Evolutionary conservation across 2,329 filamentous ascomycete species (phyloP).

Genomic region (Elsinoe australis): DNA sequence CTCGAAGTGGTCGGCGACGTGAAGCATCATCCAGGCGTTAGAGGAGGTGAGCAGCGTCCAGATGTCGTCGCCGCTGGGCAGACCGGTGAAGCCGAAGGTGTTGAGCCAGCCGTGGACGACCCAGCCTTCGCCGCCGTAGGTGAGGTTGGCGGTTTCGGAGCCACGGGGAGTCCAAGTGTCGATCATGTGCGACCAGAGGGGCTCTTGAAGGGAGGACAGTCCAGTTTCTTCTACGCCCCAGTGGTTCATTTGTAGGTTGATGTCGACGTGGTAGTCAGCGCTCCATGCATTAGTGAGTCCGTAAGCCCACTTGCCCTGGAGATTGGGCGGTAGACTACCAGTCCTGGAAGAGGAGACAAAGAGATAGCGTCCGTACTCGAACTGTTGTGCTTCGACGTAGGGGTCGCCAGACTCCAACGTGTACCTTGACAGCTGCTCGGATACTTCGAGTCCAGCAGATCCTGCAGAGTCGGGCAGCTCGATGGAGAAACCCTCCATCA

Average conservation of each 20-base stretch:
- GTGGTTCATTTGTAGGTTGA: conserved; percentile 57
- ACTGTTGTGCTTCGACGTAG: conserved; percentile 47
- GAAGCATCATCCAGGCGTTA: conserved; percentile 54
- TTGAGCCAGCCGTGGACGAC: conserved; percentile 53
- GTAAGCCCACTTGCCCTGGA: conserved; percentile 51
- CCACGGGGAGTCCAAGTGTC: conserved; percentile 50
- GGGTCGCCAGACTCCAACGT: conserved; percentile 33
- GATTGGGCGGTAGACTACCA: conserved; percentile 48
- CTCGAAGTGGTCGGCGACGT: conserved; percentile 51
- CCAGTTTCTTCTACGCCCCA: conserved; percentile 51
- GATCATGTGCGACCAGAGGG: conserved; percentile 48
- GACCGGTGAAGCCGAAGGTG: conserved; percentile 50
- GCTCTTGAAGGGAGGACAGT: conserved; percentile 38
- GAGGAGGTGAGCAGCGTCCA: conserved; percentile 42
- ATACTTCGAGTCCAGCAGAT: conserved; percentile 34
- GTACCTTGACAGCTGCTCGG: not conserved
- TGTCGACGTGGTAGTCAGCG: conserved; percentile 51
- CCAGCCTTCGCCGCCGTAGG: conserved; percentile 51
- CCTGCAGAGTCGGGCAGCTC: conserved; percentile 39
- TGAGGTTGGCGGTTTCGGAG: conserved; percentile 43
- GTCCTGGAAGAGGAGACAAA: conserved; percentile 48
- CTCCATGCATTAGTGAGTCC: conserved; percentile 43
- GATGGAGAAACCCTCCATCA: conserved; percentile 38
- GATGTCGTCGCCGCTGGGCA: conserved; percentile 38
- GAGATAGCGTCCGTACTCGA: conserved; percentile 48